Base-by-base conservation (phyloP, 352 stramenopile genomes). In the Phytophthora sojae region DNA sequence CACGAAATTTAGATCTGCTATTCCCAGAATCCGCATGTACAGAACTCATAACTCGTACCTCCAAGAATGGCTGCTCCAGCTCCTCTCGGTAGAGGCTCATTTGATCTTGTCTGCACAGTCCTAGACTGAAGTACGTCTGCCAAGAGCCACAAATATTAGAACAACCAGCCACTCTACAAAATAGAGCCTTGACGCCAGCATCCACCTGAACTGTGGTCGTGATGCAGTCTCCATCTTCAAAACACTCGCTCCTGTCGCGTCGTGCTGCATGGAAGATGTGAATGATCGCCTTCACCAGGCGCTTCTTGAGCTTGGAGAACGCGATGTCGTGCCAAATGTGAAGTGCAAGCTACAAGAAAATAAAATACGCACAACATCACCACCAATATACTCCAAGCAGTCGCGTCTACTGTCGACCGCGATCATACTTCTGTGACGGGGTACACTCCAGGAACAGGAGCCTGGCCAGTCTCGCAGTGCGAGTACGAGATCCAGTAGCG, bases 401-500 rank as follows among this genome's bases (percentile, higher is more conserved):
- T 2, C 21, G 11, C 15, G 53, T 37, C 17, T 25, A 25, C 5
- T 23, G 8, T 32, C 23, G 23, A 42, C 1, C 6, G 1, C 15
- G 11, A 11, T 55, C 67, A 29, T 77, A 95, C 89, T 77, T 96
- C 88, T 14, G 88, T 89, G 25, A 96, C 75, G 6, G 89, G 82
- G 69, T 94, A 96, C 37, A 96, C 89, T 19, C 89, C 89, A 30
- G 86, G 86, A 61, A 96, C 86, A 51, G 89, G 89, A 6, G 89
- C 89, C 59, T 95, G 86, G 3, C 89, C 89, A 23, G 85, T 95
- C 65, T 94, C 85, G 32, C 86, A 96, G 47, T 96, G 89, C 5
- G 89, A 93, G 67, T 94, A 96, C 39, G 81, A 86, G 68, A 96
- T 95, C 89, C 89, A 96, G 62, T 95, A 96, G 23, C 89, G 88